Conservation (phyloP, 108 stramenopile genomes). For the Nitzschia sp. region DNA sequence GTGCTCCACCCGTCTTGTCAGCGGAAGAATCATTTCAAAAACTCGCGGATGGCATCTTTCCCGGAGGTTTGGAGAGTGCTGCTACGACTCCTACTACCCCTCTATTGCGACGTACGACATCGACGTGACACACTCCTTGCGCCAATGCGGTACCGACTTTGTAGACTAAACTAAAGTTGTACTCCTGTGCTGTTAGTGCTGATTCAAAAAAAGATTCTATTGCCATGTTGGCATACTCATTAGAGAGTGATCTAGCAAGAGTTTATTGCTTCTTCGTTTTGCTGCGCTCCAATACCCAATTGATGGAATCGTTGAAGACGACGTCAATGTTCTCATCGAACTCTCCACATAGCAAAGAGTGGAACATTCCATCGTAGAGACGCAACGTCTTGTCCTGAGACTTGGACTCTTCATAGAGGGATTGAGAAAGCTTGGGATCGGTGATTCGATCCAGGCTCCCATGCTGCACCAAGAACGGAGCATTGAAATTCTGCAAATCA, state of each 20-base stretch:
- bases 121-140: too few species aligned
- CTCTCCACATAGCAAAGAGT: constrained; percentile 42
- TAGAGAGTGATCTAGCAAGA: background rate
- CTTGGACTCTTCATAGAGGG: constrained; percentile 54
- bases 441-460: constrained; percentile 62
- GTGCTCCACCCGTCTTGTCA: background rate
- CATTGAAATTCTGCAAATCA: constrained; percentile 44
- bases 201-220: background rate
- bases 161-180: too few species aligned
- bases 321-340: constrained; percentile 48
- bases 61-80: too few species aligned
- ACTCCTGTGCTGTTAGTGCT: too few species aligned
- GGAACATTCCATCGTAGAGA: constrained; percentile 66
- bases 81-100: too few species aligned
- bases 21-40: constrained; percentile 5
- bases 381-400: constrained; percentile 60
- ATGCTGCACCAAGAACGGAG: constrained; percentile 69
- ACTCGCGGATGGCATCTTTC: background rate
- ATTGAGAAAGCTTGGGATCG: constrained; percentile 55
- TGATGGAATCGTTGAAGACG: constrained; percentile 51
- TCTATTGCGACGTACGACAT: too few species aligned
- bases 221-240: too few species aligned
- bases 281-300: constrained; percentile 48
- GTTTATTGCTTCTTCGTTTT: background rate
- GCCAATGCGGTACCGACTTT: too few species aligned